These are phyloP conservation scores for Rubroboletus satanas DNA, from an alignment of 768 basidiomycete species.

Conservation along the genomic window DNA sequence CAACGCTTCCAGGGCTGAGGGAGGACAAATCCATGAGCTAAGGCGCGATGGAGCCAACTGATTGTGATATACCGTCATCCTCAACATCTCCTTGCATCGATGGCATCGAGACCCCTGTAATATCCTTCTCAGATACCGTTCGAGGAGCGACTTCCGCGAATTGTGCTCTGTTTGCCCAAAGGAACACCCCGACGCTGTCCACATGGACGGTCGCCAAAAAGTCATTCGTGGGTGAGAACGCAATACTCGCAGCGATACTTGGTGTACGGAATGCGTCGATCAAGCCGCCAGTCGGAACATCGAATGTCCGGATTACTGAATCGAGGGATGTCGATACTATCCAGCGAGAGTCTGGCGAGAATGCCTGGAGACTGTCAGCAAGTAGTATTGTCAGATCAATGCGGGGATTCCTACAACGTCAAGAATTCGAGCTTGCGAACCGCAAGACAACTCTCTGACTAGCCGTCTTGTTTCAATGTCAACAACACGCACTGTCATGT, in stretches of 20 bases:
- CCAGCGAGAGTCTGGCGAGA: slow-evolving; percentile 96
- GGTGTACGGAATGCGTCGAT: slow-evolving; percentile 90
- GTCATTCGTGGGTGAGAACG: slow-evolving; percentile 93
- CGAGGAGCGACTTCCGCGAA: slow-evolving; percentile 82
- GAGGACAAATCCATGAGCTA: slow-evolving; percentile 9
- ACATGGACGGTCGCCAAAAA: slow-evolving; percentile 95
- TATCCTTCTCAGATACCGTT: slow-evolving; percentile 71
- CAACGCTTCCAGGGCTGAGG: slow-evolving; percentile 66
- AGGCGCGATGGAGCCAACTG: not conserved
- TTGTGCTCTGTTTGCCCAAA: slow-evolving; percentile 99
- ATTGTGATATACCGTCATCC: slow-evolving; percentile 62
- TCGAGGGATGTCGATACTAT: slow-evolving; percentile 85
- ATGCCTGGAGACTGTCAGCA: slow-evolving; percentile 52
- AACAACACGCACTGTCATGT: slow-evolving; percentile 76
- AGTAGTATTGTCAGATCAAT: not conserved
- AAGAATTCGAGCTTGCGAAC: slow-evolving; percentile 79
- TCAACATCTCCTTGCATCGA: slow-evolving; percentile 79
- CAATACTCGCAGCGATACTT: slow-evolving; percentile 82
- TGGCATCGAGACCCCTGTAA: slow-evolving; percentile 69
- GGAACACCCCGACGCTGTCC: slow-evolving; percentile 88
- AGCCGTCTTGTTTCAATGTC: slow-evolving; percentile 88
- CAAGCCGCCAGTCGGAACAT: slow-evolving; percentile 87
- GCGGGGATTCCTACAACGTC: slow-evolving; percentile 64
- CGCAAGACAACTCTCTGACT: slow-evolving; percentile 79
- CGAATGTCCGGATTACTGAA: slow-evolving; percentile 90